Base-by-base conservation (phyloP, 2,329 filamentous ascomycete species). In the Neonectria neomacrospora region DNA sequence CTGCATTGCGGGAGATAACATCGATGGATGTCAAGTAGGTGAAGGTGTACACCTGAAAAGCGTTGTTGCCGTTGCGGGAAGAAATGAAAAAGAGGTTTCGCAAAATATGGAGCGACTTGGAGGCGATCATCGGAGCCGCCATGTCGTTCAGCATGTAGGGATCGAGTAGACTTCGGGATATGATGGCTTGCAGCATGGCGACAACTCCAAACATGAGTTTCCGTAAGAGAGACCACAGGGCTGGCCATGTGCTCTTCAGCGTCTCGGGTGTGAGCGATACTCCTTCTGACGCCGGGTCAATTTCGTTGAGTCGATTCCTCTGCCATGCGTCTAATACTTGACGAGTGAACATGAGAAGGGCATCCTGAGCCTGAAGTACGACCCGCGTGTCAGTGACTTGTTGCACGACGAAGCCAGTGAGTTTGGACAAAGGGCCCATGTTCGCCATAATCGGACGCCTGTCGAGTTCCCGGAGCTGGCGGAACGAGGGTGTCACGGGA, bases 21-120 rank as follows among this genome's bases (percentile, higher is more conserved):
- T 97, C 94, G 66, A 97, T 88, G 3, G 93, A 90, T 1, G 92
- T 89, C 22, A 96, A 84, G 71, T 94, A 93, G 26, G 93, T 90
- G 74, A 97, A 97, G 2, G 86, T 89, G 77, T 97, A 95, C 61
- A 93, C 91, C 57, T 94, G 92, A 72, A 96, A 97, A 1, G 88
- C 85, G 64, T 86, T 87, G 59, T 90, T 89, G 20, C 91, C 90
- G 58, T 92, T 85, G 41, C 92, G 86, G 14, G 89, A 90, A 0
- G 92, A 93, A 65, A 97, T 88, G 76, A 97, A 97, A 78, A 90
- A 93, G 20, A 96, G 80, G 71, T 92, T 91, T 28, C 93, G 89
- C 11, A 97, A 85, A 12, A 88, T 88, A 64, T 91, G 88, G 16
- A 97, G 83, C 1, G 90, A 87, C 75, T 91, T 91, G 48, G 88